phyloP scores from a whole-genome alignment of 208 protist genomes.

The Angomonas deanei region DNA sequence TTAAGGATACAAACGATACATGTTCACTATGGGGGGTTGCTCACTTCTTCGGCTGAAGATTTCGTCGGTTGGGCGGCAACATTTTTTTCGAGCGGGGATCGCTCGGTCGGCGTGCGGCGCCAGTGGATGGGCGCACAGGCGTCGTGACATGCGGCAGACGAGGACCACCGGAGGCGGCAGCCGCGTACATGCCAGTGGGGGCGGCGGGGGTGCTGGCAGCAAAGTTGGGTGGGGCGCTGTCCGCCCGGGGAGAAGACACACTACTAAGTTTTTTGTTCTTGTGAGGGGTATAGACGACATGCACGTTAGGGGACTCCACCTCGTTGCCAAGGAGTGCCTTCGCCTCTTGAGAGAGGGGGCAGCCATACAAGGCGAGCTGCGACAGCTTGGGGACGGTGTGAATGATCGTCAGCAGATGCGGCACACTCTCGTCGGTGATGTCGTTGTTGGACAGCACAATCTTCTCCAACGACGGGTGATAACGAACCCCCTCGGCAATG shows the following conservation, averaged over 20 bases:
- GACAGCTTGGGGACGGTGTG: constrained; percentile 27
- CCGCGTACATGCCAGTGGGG: background rate
- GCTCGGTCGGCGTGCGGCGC: background rate
- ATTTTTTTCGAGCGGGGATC: background rate
- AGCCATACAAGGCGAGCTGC: constrained; percentile 25
- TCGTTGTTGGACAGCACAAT: constrained; percentile 57
- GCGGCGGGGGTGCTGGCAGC: background rate
- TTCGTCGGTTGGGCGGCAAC: background rate
- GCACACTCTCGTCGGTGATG: constrained; percentile 27
- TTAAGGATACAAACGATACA: no score
- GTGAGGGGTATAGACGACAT: constrained; percentile 7
- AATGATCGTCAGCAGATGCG: constrained; percentile 30
- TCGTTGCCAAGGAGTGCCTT: constrained; percentile 19
- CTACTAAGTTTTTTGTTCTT: background rate
- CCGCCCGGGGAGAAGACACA: background rate
- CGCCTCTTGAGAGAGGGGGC: constrained; percentile 21
- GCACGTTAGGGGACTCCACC: constrained; percentile 4
- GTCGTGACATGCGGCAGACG: background rate
- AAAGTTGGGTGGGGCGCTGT: background rate
- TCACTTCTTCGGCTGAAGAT: background rate
- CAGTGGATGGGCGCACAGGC: background rate
- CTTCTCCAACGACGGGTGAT: constrained; percentile 38
- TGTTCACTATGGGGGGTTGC: background rate
- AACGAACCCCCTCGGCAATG: constrained; percentile 17
- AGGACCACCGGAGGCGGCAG: background rate